Base-by-base conservation (phyloP, 306 rosid species). In the Fragaria iinumae region DNA sequence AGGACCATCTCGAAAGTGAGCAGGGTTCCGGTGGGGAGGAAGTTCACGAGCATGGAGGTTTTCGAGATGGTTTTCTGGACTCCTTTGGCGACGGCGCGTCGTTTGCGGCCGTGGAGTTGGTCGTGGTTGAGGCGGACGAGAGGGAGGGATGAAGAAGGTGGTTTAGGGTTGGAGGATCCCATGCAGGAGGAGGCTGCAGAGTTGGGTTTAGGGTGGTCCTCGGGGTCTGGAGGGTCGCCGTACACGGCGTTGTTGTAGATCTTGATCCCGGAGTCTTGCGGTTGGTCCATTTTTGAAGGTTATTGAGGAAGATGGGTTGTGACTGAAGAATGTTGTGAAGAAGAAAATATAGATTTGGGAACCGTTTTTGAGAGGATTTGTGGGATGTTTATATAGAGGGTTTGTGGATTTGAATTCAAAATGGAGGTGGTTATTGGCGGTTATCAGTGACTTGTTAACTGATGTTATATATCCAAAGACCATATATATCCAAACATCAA, bases 1-100 rank as follows among this genome's bases (percentile, higher is more conserved):
- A 91, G 97, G 1, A 93, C 87, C 96, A 90, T 91, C 29, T 93
- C 98, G 49, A 91, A 93, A 0, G 97, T 88, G 0, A 93, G 80
- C 29, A 88, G 96, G 9, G 98, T 93, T 0, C 97, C 96, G 0
- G 96, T 91, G 0, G 98, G 98, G 27, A 93, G 96, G 83, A 91
- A 91, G 87, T 93, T 91, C 0, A 86, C 90, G 0, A 93, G 93
- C 75, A 90, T 76, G 1, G 97, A 90, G 0, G 96, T 86, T 27
- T 88, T 90, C 0, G 96, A 88, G 20, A 91, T 84, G 3, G 92
- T 91, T 45, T 93, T 93, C 29, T 93, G 96, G 56, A 91, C 91
- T 0, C 98, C 92, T 55, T 91, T 91, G 1, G 97, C 96, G 29
- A 90, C 83, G 2, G 87, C 89, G 1, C 92, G 83, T 2, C 96